A percentile compares a stretch with the other conserved stretches of the same genome.
Evolutionary conservation across 1,284 basidiomycete species (phyloP).

Genomic region (Ceratobasidium sp.): DNA sequence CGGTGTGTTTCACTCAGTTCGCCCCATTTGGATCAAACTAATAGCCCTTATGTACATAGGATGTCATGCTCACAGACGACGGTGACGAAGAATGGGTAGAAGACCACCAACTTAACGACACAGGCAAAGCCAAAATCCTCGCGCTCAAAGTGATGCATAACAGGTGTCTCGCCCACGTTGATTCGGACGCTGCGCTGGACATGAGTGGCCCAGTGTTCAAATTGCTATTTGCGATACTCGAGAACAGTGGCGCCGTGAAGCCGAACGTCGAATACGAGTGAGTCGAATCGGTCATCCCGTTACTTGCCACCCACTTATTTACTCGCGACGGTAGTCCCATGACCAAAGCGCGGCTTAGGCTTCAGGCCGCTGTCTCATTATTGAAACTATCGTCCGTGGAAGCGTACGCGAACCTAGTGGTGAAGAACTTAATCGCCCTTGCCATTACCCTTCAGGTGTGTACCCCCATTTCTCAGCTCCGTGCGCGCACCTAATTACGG

Average conservation of each 20-base stretch:
- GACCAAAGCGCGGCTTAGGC: constrained; percentile 77
- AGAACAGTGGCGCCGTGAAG: constrained; percentile 73
- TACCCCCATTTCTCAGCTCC: constrained; percentile 41
- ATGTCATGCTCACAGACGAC: constrained; percentile 68
- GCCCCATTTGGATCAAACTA: neutral
- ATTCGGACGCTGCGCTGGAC: constrained; percentile 70
- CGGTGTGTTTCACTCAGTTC: neutral
- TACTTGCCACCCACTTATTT: constrained; percentile 23
- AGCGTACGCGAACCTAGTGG: constrained; percentile 72
- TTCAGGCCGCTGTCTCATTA: constrained; percentile 85
- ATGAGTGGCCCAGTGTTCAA: constrained; percentile 81
- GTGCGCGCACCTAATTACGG: constrained; percentile 5
- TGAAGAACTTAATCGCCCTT: constrained; percentile 75
- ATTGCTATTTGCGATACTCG: constrained; percentile 77
- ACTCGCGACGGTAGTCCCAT: constrained; percentile 61
- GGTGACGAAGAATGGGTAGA: constrained; percentile 76
- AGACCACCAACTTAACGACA: constrained; percentile 69
- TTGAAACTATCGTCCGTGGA: constrained; percentile 82
- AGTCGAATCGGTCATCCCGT: constrained; percentile 53
- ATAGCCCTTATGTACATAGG: constrained; percentile 51
- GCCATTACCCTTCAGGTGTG: constrained; percentile 83
- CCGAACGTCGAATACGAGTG: constrained; percentile 73
- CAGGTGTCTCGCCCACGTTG: constrained; percentile 78
- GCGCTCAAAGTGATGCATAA: constrained; percentile 84
- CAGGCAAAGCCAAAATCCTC: constrained; percentile 76